These are phyloP conservation scores for Arabis alpina DNA, from an alignment of 345 rosid genomes.

Conservation along the genomic window DNA sequence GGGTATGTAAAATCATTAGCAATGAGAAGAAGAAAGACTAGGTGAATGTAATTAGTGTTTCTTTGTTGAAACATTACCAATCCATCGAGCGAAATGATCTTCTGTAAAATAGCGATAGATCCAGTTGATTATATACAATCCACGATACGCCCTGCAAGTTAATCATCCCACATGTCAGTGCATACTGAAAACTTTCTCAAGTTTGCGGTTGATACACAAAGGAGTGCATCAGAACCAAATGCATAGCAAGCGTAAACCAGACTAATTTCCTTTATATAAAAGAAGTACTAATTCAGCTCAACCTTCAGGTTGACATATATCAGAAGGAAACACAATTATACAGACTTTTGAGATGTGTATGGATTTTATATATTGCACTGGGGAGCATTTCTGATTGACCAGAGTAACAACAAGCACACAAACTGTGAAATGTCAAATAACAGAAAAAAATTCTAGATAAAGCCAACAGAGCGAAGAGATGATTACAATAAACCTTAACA, in stretches of 20 bases:
- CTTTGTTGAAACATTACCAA: slow-evolving; percentile 49
- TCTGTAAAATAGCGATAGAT: slow-evolving; percentile 77
- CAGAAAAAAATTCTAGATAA: slow-evolving; percentile 8
- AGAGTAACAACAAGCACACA: slow-evolving; percentile 4
- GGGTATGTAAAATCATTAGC: slow-evolving; percentile 28
- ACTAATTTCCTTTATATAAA: not conserved
- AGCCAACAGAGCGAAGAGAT: not conserved
- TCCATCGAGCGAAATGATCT: slow-evolving; percentile 72
- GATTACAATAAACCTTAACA: not conserved
- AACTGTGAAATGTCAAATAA: not conserved
- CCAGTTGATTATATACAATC: slow-evolving; percentile 87
- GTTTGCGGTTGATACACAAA: not conserved
- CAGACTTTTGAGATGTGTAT: not conserved
- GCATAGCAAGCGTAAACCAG: slow-evolving; percentile 5
- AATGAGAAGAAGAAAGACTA: not conserved
- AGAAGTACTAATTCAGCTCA: not conserved
- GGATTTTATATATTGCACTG: not conserved
- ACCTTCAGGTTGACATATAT: not conserved
- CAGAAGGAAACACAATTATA: not conserved
- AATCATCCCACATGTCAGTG: slow-evolving; percentile 7
- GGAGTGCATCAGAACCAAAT: slow-evolving; percentile 11
- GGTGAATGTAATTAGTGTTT: not conserved
- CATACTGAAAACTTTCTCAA: not conserved
- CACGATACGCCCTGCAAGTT: slow-evolving; percentile 80
- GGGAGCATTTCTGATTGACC: slow-evolving; percentile 11